Conservation (phyloP, 139 green algal species). For the Tetradesmus obliquus region DNA sequence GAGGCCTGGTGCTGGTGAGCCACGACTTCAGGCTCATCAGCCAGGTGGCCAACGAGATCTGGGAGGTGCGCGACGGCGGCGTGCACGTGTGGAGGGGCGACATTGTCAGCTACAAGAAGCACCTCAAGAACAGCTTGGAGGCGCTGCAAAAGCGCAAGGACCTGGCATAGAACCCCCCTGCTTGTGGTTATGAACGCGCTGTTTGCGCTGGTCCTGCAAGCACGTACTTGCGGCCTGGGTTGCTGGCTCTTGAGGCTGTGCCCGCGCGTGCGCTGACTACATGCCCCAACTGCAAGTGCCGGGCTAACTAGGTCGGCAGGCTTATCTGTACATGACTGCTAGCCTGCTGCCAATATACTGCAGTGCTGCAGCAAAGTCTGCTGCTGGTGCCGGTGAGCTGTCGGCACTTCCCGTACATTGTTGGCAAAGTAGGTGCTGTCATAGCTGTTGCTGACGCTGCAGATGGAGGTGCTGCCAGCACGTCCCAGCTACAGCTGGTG, state of each 20-base stretch:
- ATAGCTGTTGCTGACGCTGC: not conserved
- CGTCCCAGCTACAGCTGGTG: not conserved
- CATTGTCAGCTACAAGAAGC: slow-evolving; percentile 92
- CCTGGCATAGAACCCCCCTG: not conserved
- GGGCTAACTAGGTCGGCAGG: not conserved
- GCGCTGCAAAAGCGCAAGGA: slow-evolving; percentile 49
- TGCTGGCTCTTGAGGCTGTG: not conserved
- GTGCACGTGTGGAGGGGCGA: slow-evolving; percentile 86
- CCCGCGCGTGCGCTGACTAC: too few relatives aligned
- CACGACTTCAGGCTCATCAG: slow-evolving; percentile 94
- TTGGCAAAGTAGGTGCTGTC: not conserved
- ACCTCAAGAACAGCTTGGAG: slow-evolving; percentile 71
- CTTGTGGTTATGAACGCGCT: not conserved
- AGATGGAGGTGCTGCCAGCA: not conserved
- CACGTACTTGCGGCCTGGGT: not conserved
- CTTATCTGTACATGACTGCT: not conserved
- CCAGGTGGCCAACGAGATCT: slow-evolving; percentile 93
- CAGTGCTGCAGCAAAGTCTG: not conserved
- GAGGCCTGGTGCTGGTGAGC: slow-evolving; percentile 90
- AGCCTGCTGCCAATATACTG: not conserved
- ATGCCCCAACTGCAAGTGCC: not conserved
- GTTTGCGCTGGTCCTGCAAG: not conserved
- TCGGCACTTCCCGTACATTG: not conserved
- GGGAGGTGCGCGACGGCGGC: slow-evolving; percentile 84
- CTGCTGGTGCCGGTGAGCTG: not conserved